Evolutionary conservation across 2,329 filamentous ascomycete species (phyloP).

Genomic region (Curvularia eragrostidis): DNA sequence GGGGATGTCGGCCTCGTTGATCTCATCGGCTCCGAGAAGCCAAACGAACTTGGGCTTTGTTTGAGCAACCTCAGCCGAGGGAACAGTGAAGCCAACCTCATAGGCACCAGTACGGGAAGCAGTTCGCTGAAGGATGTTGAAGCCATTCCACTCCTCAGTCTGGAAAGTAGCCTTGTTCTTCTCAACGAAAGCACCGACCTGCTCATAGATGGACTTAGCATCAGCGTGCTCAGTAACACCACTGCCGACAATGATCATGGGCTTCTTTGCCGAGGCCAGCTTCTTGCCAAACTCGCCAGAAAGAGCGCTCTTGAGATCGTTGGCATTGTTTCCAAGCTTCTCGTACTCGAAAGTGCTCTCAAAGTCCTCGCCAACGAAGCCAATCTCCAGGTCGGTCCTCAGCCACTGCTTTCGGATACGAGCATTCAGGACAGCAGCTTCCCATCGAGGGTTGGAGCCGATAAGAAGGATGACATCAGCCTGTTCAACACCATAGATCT

Average conservation of each 20-base stretch:
- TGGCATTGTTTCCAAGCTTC: slow-evolving; percentile 81
- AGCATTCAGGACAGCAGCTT: slow-evolving; percentile 93
- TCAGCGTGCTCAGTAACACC: slow-evolving; percentile 90
- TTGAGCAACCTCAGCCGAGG: slow-evolving; percentile 79
- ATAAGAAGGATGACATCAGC: slow-evolving; percentile 91
- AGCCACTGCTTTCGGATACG: slow-evolving; percentile 98
- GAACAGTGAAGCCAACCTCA: slow-evolving; percentile 92
- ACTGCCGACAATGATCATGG: slow-evolving; percentile 96
- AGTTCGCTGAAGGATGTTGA: slow-evolving; percentile 93
- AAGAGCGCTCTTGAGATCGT: slow-evolving; percentile 83
- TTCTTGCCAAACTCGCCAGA: slow-evolving; percentile 91
- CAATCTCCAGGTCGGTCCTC: slow-evolving; percentile 91
- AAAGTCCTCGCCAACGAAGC: slow-evolving; percentile 87
- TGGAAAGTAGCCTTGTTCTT: slow-evolving; percentile 90
- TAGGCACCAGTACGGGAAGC: slow-evolving; percentile 93
- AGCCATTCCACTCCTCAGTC: slow-evolving; percentile 93
- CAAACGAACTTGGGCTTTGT: slow-evolving; percentile 94
- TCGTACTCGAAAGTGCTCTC: slow-evolving; percentile 96
- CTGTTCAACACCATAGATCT: slow-evolving; percentile 90
- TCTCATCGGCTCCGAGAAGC: slow-evolving; percentile 94
- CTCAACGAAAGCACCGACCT: slow-evolving; percentile 86
- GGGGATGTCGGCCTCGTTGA: slow-evolving; percentile 83
- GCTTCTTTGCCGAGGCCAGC: slow-evolving; percentile 82
- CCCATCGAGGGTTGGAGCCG: slow-evolving; percentile 93
- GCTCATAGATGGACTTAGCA: slow-evolving; percentile 91